phyloP scores from a whole-genome alignment of 352 stramenopile species.

The Globisporangium mamillatum region DNA sequence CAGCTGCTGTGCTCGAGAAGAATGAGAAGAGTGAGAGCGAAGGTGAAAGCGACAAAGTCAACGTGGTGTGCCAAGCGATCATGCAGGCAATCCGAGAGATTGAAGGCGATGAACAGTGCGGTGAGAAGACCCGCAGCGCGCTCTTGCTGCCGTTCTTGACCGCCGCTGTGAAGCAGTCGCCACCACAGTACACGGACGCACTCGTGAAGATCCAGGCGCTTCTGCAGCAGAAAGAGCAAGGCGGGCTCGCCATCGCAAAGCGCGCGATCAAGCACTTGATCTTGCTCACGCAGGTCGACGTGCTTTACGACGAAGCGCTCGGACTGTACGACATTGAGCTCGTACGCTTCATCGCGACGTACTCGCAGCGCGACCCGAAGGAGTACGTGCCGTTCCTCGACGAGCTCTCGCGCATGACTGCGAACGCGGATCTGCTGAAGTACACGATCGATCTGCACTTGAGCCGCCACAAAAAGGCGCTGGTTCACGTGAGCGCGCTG shows the following conservation, averaged over 20 bases:
- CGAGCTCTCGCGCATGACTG: slow-evolving; percentile 31
- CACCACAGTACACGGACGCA: slow-evolving; percentile 44
- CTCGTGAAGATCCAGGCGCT: slow-evolving; percentile 39
- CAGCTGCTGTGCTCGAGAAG: not conserved
- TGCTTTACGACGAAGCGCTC: slow-evolving; percentile 61
- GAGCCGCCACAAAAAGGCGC: slow-evolving; percentile 34
- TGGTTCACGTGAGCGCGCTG: slow-evolving; percentile 40
- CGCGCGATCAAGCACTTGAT: slow-evolving; percentile 72
- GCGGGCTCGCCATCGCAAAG: slow-evolving; percentile 26
- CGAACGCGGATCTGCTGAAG: slow-evolving; percentile 38
- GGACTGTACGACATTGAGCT: slow-evolving; percentile 66
- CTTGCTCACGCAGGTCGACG: slow-evolving; percentile 66
- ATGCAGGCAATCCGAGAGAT: slow-evolving; percentile 36
- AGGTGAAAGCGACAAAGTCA: slow-evolving; percentile 38
- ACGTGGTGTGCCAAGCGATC: slow-evolving; percentile 49
- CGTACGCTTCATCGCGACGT: slow-evolving; percentile 53
- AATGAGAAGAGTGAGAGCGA: not conserved
- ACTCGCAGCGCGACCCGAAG: slow-evolving; percentile 69
- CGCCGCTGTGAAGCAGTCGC: slow-evolving; percentile 59
- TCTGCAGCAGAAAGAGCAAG: slow-evolving; percentile 9
- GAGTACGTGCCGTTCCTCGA: slow-evolving; percentile 69
- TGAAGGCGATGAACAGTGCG: slow-evolving; percentile 19
- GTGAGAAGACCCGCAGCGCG: slow-evolving; percentile 19
- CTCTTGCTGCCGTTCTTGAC: slow-evolving; percentile 69
- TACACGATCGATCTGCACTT: slow-evolving; percentile 62